Conservation (phyloP, 2,329 filamentous ascomycete genomes). For the Dactylellina drechsleri region DNA sequence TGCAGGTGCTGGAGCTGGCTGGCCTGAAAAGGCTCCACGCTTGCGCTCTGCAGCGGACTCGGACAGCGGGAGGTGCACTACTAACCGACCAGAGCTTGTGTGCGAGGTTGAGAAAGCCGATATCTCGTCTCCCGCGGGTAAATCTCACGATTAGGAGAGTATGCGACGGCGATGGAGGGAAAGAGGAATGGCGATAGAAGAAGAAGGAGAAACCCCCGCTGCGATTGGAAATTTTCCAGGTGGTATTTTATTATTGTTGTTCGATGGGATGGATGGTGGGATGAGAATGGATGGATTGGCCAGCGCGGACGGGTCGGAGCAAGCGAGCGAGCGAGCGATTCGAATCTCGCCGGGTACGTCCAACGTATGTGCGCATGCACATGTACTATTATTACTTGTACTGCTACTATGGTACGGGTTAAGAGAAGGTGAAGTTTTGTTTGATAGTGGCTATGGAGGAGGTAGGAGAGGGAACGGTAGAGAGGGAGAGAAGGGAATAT, state of each 20-base stretch:
- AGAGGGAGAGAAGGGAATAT: not conserved
- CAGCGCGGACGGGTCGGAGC: slow-evolving; percentile 50
- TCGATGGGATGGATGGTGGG: not conserved
- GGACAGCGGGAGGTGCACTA: slow-evolving; percentile 22
- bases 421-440: no score
- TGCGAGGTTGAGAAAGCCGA: not conserved
- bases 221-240: not conserved
- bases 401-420: no score
- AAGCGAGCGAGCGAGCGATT: slow-evolving; percentile 31
- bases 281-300: slow-evolving; percentile 3
- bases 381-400: no score
- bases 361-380: no score
- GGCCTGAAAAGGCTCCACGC: slow-evolving; percentile 37
- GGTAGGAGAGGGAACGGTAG: not conserved
- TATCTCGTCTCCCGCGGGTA: not conserved
- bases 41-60: slow-evolving; percentile 49
- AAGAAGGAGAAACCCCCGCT: not conserved
- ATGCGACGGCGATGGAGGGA: slow-evolving; percentile 1
- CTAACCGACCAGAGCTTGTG: not conserved
- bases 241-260: not conserved
- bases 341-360: not conserved
- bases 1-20: not conserved
- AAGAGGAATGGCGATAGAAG: not conserved
- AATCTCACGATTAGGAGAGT: not conserved
- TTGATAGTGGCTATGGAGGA: not conserved